Conservation (phyloP, 1,284 basidiomycete species). For the Cryptococcus jaspeensis region DNA sequence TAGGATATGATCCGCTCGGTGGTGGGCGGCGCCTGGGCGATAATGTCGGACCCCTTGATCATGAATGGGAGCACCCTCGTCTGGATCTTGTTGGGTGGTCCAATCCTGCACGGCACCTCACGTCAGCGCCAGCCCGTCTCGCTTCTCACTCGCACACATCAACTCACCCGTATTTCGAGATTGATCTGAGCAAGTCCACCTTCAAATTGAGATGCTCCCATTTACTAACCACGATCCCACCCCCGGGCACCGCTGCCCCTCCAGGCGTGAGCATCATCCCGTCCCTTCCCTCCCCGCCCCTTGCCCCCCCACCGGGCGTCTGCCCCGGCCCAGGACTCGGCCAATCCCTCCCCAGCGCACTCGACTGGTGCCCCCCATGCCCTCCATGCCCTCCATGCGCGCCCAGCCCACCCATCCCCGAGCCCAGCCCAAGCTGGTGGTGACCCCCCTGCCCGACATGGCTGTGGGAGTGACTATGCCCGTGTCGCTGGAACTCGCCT, state of each 20-base stretch:
- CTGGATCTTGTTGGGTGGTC: slow-evolving; percentile 98
- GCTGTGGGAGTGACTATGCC: not conserved
- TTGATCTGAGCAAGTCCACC: slow-evolving; percentile 80
- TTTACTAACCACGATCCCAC: slow-evolving; percentile 84
- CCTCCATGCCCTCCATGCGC: not conserved
- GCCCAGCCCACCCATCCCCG: not conserved
- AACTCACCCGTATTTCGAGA: slow-evolving; percentile 88
- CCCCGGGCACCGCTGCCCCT: slow-evolving; percentile 61
- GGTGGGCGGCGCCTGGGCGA: slow-evolving; percentile 96
- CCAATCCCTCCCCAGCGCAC: slow-evolving; percentile 1
- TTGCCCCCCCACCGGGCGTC: not conserved
- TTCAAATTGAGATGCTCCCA: slow-evolving; percentile 92
- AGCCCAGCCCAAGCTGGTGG: not conserved
- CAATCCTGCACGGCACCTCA: slow-evolving; percentile 61
- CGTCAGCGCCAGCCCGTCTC: not conserved
- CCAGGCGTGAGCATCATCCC: slow-evolving; percentile 28
- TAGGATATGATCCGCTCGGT: slow-evolving; percentile 98
- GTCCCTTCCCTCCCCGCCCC: not conserved
- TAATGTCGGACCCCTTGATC: slow-evolving; percentile 86
- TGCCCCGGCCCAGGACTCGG: slow-evolving; percentile 10
- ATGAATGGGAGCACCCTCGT: slow-evolving; percentile 94
- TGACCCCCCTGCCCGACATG: not conserved
- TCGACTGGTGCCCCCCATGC: not conserved
- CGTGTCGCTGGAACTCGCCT: not conserved
- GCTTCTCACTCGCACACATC: not conserved